Base-by-base conservation (phyloP, 2,329 filamentous ascomycete species). In the Phyllosticta paracitricarpa region DNA sequence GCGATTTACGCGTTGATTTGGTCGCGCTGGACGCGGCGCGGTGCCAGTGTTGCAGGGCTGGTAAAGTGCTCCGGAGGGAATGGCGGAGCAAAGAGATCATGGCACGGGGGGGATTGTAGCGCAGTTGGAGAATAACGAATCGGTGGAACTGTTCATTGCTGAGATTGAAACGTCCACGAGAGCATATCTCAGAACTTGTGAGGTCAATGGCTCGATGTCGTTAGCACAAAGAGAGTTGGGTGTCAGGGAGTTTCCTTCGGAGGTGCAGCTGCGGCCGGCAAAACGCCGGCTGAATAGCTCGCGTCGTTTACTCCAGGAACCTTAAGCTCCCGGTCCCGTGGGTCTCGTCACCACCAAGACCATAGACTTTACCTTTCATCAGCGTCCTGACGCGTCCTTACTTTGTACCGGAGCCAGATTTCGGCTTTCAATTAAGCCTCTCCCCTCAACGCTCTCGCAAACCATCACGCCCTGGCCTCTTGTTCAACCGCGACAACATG, bases 401-500 rank as follows among this genome's bases (percentile, higher is more conserved):
- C 17, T 40, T 17, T 14, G 8, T 40, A 40, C 33, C 28, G 9
- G 28, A 8, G 4, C 33, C 4, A 17, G 14, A 40, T 40, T 10
- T 33, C 30, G 30, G 30, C 6, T 7, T 33, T 10, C 10, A 1
- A 33, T 2, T 33, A 2, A 33, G 30, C 2, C 30, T 7, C 6
- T 33, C 30, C 30, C 30, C 30, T 33, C 30, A 22, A 22, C 19
- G 19, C 19, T 22, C 30, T 33, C 30, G 10, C 6, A 33, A 33
- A 10, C 30, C 30, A 33, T 22, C 19, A 2, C 19, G 19, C 19
- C 19, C 9, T 17, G 10, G 10, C 14, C 33, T 19, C 14, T 10
- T 22, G 51, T 10, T 19, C 8, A 9, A 22, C 19, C 19, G n/a
- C 52, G 58, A 17, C 33, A 61, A 10, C 59, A 91, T 91, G 85